Conservation (phyloP, 306 rosid genomes). For the Pyrus bretschneideri region DNA sequence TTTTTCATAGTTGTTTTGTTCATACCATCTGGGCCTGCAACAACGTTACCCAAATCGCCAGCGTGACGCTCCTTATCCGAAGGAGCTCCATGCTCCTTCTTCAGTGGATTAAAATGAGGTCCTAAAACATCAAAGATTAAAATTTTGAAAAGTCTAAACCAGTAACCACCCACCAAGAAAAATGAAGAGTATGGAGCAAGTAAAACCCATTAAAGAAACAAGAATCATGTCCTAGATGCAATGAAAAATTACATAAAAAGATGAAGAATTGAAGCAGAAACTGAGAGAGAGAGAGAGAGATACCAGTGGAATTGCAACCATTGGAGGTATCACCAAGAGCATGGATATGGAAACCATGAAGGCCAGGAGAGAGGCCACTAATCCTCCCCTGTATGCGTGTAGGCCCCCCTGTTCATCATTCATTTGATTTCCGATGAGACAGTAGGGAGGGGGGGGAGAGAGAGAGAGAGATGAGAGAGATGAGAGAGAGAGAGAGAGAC, state of each 20-base stretch:
- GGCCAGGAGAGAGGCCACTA: constrained; percentile 60
- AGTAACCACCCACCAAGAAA: not conserved
- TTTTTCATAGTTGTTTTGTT: too few species aligned
- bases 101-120: constrained; percentile 69
- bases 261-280: not conserved
- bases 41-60: constrained; percentile 77
- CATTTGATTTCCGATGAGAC: not conserved
- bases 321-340: constrained; percentile 93
- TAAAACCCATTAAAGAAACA: not conserved
- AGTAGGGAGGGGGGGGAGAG: too few species aligned
- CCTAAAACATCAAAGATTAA: constrained; percentile 24
- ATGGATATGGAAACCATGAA: constrained; percentile 85
- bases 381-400: constrained; percentile 57
- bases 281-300: not conserved
- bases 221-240: not conserved
- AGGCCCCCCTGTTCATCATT: constrained; percentile 15
- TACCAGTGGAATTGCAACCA: constrained; percentile 95
- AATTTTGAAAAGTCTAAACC: not conserved
- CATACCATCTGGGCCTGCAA: constrained; percentile 66
- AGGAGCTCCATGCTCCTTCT: constrained; percentile 65
- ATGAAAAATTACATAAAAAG: not conserved
- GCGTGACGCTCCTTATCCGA: constrained; percentile 61
- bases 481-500: constrained; percentile 11
- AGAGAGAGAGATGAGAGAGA: not conserved
- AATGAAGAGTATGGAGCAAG: not conserved